phyloP scores from a whole-genome alignment of 345 rosid genomes.

The Luvunga scandens region DNA sequence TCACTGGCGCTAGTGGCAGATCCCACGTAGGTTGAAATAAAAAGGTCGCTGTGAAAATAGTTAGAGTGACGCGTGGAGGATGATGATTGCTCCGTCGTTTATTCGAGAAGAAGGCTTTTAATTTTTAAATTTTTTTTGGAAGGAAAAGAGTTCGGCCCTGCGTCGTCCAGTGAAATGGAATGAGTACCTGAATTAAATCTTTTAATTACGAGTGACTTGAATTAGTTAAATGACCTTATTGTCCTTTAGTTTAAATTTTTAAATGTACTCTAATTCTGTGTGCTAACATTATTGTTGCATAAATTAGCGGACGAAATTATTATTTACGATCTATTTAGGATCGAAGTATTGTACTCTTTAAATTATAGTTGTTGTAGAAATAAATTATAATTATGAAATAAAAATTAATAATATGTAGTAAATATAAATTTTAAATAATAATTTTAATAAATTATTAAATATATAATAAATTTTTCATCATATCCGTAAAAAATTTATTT shows the following conservation, averaged over 20 bases:
- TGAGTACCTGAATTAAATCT: not conserved
- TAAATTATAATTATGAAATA: too few species aligned
- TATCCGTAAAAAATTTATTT: too few species aligned
- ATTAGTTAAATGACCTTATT: not conserved
- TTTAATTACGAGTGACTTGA: not conserved
- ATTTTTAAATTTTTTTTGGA: not conserved
- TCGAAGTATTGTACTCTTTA: too few species aligned
- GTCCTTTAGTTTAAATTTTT: not conserved
- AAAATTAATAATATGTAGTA: too few species aligned
- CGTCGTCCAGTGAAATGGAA: not conserved
- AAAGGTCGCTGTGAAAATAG: not conserved
- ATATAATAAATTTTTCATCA: too few species aligned
- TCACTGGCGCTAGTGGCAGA: constrained; percentile 17
- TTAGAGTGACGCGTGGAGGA: constrained; percentile 18
- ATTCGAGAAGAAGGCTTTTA: not conserved
- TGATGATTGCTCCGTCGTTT: not conserved
- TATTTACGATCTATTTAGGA: too few species aligned
- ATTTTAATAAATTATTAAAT: too few species aligned
- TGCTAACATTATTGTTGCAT: not conserved
- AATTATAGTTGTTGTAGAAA: too few species aligned
- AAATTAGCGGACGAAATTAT: not conserved
- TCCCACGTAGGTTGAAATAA: constrained; percentile 20
- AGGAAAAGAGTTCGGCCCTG: not conserved
- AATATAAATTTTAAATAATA: too few species aligned
- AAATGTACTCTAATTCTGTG: not conserved